phyloP scores from a whole-genome alignment of 225 moss, liverwort and hornwort genomes.

The Polytrichum formosum region DNA sequence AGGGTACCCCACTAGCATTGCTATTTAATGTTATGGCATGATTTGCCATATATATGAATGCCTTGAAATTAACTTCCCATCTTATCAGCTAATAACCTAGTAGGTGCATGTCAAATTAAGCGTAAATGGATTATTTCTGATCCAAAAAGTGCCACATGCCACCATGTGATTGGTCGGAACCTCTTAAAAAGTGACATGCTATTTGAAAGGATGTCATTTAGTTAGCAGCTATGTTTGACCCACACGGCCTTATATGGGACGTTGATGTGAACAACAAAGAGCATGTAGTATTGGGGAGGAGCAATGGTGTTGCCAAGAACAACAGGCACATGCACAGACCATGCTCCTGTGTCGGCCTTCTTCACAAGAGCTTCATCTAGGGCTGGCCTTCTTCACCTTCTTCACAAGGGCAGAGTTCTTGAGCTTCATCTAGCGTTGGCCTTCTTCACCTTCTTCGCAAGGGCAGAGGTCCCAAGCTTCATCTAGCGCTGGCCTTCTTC shows the following conservation, averaged over 20 bases:
- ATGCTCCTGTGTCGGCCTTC: conserved; percentile 2
- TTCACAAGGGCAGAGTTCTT: not conserved
- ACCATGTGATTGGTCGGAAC: too few species aligned
- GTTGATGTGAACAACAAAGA: conserved; percentile 28
- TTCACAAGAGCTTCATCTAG: conserved; percentile 7
- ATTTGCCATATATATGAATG: too few species aligned
- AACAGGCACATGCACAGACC: conserved; percentile 11
- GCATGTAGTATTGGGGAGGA: conserved; percentile 6
- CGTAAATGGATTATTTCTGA: too few species aligned
- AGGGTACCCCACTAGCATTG: too few species aligned
- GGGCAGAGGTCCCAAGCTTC: conserved; percentile 8
- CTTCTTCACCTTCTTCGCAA: conserved; percentile 4
- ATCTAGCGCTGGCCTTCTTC: conserved; percentile 12
- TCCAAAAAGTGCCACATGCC: too few species aligned
- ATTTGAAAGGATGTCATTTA: too few species aligned
- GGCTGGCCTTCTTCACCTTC: conserved; percentile 22
- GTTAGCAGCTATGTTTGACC: not conserved
- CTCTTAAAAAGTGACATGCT: too few species aligned
- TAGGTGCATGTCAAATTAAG: too few species aligned
- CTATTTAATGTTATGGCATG: too few species aligned
- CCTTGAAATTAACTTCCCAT: too few species aligned
- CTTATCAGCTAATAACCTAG: too few species aligned
- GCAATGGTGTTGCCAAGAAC: conserved; percentile 28
- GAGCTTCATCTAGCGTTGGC: conserved; percentile 24
- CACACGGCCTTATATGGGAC: conserved; percentile 27